Base-by-base conservation (phyloP, 2,329 filamentous ascomycete genomes). In the Penicillium brasilianum region DNA sequence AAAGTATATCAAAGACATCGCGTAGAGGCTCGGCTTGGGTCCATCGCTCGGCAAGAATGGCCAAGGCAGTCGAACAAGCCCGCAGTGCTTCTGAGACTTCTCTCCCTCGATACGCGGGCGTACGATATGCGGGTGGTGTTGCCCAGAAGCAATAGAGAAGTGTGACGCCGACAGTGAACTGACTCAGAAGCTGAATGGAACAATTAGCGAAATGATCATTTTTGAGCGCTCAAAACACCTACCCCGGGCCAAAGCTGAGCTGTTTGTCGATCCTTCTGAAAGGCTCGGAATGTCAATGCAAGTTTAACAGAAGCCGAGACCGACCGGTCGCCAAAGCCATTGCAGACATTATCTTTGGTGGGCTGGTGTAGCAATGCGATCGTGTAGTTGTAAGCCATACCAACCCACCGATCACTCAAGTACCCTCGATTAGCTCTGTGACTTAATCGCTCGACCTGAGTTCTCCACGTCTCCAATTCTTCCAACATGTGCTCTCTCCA, bases 91-190 rank as follows among this genome's bases (percentile, higher is more conserved):
- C 54, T 3, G 60, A 44, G 13, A 56, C 46, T 22, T 66, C 50
- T 28, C 41, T 25, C 3, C 51, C 56, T 14, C 48, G 51, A 30
- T 64, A 62, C 14, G 57, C 20, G 3, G 54, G 22, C 9, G 55
- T 54, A 36, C 56, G 59, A 34, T 39, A 32, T 13, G 50, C 49
- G 18, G 52, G 39, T 8, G 62, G 62, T 20, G 64, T 66, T 50
- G 59, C 62, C 64, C 64, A 66, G 30, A 65, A 60, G 55, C 64
- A 66, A 44, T 66, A 66, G 3, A 66, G 52, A 22, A 66, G 52
- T 3, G 59, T 66, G 11, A 66, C 55, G 1, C 64, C 64, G 5
- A 65, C 55, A 1, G 60, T 57, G 10, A 66, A 64, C 51, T 66
- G 64, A 20, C 64, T 66, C 16, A 66, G 32, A 34, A 66, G 64